Percentiles rank a stretch among this genome's conserved stretches.
phyloP scores from a whole-genome alignment of 352 stramenopile species.

The Globisporangium iwayamae region DNA sequence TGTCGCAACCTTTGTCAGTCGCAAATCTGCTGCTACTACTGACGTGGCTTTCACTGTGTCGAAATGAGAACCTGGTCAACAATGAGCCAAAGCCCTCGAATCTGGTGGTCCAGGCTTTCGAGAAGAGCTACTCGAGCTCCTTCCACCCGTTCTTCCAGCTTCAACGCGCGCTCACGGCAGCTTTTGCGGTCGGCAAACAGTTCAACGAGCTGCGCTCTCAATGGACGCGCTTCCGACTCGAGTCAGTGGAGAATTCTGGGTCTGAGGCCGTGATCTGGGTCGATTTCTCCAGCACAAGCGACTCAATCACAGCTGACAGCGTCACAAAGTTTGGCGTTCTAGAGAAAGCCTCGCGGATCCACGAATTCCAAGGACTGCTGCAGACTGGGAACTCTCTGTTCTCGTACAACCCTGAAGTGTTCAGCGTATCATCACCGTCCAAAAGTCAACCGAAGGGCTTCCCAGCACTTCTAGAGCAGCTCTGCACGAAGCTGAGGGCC shows the following conservation, averaged over 20 bases:
- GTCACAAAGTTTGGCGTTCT: constrained; percentile 12
- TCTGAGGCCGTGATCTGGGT: constrained; percentile 18
- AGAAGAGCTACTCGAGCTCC: constrained; percentile 24
- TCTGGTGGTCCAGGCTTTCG: constrained; percentile 13
- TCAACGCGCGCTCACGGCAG: constrained; percentile 18
- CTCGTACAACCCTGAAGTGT: background rate
- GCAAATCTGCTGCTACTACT: constrained; percentile 38
- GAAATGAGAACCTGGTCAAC: background rate
- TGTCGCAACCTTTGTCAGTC: constrained; percentile 13
- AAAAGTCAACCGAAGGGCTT: constrained; percentile 1
- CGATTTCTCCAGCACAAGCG: constrained; percentile 15
- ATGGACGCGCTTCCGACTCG: constrained; percentile 24
- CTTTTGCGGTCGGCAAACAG: constrained; percentile 6
- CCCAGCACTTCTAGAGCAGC: constrained; percentile 5
- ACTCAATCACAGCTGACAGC: background rate
- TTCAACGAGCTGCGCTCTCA: constrained; percentile 25
- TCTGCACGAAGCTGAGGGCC: background rate
- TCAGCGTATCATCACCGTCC: background rate
- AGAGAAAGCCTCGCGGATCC: constrained; percentile 27
- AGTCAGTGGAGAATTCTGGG: constrained; percentile 5
- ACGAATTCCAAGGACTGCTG: constrained; percentile 18
- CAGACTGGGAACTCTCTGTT: background rate
- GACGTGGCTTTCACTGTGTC: constrained; percentile 26
- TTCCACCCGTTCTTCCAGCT: constrained; percentile 66
- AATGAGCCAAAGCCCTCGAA: background rate